Base-by-base conservation (phyloP, 2,329 filamentous ascomycete species). In the Botrytis galanthina region DNA sequence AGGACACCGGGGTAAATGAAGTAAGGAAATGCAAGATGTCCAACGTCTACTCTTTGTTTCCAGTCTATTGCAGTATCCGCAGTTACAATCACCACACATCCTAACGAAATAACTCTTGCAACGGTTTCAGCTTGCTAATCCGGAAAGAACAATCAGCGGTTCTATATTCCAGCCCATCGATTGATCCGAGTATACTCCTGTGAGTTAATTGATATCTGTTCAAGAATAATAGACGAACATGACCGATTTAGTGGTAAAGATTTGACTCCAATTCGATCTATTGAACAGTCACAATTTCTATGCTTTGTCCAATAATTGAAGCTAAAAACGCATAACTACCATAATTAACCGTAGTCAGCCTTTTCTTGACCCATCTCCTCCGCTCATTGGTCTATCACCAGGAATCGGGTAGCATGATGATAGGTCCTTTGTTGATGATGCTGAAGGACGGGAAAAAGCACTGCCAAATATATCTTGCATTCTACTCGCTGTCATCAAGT, bases 301-400 rank as follows among this genome's bases (percentile, higher is more conserved):
- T n/a, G 10, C 26, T 10, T 10, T 22, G 44, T 46, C 44, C 44
- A 22, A 46, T 46, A 4, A 9, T 46, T 46, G 7, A 46, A 22
- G 2, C 9, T 4, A 22, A 9, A 46, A 1, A 46, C 12, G 1
- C 26, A n/a, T 5, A 54, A 7, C 2, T 10, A 54, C 12, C 26
- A 16, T 16, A 54, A 54, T n/a, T 54, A 8, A n/a, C 2, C 26
- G 12, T 7, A n/a, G 26, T 12, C 48, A 7, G 10, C 26, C 26
- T 16, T 4, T 3, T 6, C 12, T n/a, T 1, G 4, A 16, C 0
- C 4, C 5, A n/a, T 51, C 26, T 51, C 12, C 0, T n/a, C 10
- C 2, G 4, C 48, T 4, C 2, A n/a, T 5, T 54, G 5, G 12
- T 14, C 12, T 16, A 14, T n/a, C 12, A n/a, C 16, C 4, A 54